Evolutionary conservation across 2,329 filamentous ascomycete species (phyloP).

Genomic region (Colletotrichum eleusines): DNA sequence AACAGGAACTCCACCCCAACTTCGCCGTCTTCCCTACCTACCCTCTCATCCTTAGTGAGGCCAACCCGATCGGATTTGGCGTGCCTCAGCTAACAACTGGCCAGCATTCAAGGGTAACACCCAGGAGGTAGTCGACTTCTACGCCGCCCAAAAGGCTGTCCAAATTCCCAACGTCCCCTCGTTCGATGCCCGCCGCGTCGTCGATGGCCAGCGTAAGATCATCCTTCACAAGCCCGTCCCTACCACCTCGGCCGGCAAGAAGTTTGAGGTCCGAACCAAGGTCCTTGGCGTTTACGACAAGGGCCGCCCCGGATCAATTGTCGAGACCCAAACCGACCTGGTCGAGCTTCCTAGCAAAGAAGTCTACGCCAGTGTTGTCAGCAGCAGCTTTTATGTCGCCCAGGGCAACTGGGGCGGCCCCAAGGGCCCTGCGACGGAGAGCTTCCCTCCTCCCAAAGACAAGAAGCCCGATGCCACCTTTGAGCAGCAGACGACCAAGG

Average conservation of each 20-base stretch:
- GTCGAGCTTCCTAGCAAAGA: conserved; percentile 78
- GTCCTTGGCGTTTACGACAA: conserved; percentile 92
- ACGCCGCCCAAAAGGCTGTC: conserved; percentile 73
- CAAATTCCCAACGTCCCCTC: conserved; percentile 82
- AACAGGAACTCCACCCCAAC: conserved; percentile 85
- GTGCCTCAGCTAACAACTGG: conserved; percentile 27
- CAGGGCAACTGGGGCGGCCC: conserved; percentile 89
- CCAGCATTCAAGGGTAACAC: conserved; percentile 80
- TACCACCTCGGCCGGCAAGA: conserved; percentile 74
- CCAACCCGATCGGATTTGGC: conserved; percentile 23
- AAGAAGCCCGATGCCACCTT: conserved; percentile 78
- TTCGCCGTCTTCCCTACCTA: conserved; percentile 94
- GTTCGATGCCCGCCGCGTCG: conserved; percentile 79
- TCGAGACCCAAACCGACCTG: conserved; percentile 82
- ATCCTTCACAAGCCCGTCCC: conserved; percentile 83
- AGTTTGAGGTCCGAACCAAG: conserved; percentile 82
- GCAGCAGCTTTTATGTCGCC: conserved; percentile 82
- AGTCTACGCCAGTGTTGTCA: conserved; percentile 76
- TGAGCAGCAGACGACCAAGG: conserved; percentile 75
- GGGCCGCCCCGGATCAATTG: conserved; percentile 83
- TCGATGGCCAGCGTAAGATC: conserved; percentile 87
- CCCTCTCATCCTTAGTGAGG: conserved; percentile 79
- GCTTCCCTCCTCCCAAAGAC: conserved; percentile 80
- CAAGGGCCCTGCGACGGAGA: conserved; percentile 84
- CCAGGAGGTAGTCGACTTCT: conserved; percentile 87